Base-by-base conservation (phyloP, 2,329 filamentous ascomycete genomes). In the Sphaerulina vaccinii region DNA sequence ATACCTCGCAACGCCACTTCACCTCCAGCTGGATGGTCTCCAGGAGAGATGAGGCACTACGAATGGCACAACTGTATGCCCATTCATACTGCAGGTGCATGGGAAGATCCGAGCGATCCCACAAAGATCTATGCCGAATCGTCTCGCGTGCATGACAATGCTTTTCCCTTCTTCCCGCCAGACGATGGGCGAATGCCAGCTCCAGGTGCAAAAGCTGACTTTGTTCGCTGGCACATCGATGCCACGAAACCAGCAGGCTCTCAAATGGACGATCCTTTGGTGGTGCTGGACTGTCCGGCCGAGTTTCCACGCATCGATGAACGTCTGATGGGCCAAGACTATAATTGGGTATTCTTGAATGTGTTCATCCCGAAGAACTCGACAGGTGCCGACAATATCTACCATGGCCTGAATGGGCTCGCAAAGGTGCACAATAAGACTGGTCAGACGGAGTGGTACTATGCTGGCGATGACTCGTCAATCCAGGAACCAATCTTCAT, bases 401-500 rank as follows among this genome's bases (percentile, higher is more conserved):
- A 53, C 23, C 54, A 57, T 15, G 57, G 58, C 3, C 38, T 60
- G 19, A 61, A 61, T 29, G 58, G 58, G 5, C 36, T 61, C 18
- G 52, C 56, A 3, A 55, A 53, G 44, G 43, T 56, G 24, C 47
- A 49, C 8, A 55, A 55, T 18, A 51, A 49, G 8, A 66, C 60
- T 1, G 63, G 66, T 1, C 57, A 62, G 43, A 68, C 64, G 10
- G 62, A 67, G 44, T 67, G 58, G 22, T 72, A 62, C 46, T 72
- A 63, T 55, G 69, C 65, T 16, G 71, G 68, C 1, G 68, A 65
- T 21, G 69, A 64, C 8, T 66, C 69, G 21, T 76, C 75, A 0
- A 76, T 79, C 54, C 78, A 81, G 60, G 79, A 81, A 55, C 78
- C 79, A 0, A 73, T 76, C 0, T 81, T 81, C 51, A 74, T 81